Percentiles rank a stretch among this genome's conserved stretches.
These are phyloP conservation scores for Capsella bursapastoris DNA, from an alignment of 345 rosid genomes.

Conservation along the genomic window DNA sequence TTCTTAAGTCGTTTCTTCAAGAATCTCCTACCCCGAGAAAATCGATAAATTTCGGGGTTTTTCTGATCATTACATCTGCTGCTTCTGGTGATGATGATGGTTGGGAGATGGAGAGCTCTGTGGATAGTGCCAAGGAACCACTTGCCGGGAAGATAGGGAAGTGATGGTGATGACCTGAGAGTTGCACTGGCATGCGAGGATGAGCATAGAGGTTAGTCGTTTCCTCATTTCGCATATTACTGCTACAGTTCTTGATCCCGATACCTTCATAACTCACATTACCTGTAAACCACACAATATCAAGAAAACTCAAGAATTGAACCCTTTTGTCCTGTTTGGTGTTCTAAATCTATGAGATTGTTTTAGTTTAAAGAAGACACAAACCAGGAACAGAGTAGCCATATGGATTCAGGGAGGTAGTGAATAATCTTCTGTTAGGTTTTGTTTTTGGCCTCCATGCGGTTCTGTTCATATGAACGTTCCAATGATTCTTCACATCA, in stretches of 20 bases:
- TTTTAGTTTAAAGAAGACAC: slow-evolving; percentile 24
- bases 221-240: slow-evolving; percentile 24
- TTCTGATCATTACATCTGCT: slow-evolving; percentile 33
- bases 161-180: slow-evolving; percentile 41
- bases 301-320: neutral
- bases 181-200: too few relatives aligned
- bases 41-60: slow-evolving; percentile 57
- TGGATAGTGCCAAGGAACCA: slow-evolving; percentile 39
- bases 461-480: slow-evolving; percentile 62
- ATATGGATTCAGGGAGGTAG: slow-evolving; percentile 4
- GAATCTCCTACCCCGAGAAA: slow-evolving; percentile 64
- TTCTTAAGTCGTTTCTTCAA: slow-evolving; percentile 12
- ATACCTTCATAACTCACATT: slow-evolving; percentile 34
- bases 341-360: neutral
- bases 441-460: slow-evolving; percentile 44
- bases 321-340: neutral
- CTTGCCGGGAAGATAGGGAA: slow-evolving; percentile 42
- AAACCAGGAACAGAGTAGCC: slow-evolving; percentile 33
- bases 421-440: slow-evolving; percentile 30
- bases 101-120: slow-evolving; percentile 45
- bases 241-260: too few relatives aligned
- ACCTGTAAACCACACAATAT: slow-evolving; percentile 41
- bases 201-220: slow-evolving; percentile 17
- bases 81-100: slow-evolving; percentile 52
- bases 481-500: slow-evolving; percentile 74